Percentiles rank a stretch among this genome's conserved stretches.
These are phyloP conservation scores for Globisporangium canariense DNA, from an alignment of 352 stramenopile genomes.

Conservation along the genomic window DNA sequence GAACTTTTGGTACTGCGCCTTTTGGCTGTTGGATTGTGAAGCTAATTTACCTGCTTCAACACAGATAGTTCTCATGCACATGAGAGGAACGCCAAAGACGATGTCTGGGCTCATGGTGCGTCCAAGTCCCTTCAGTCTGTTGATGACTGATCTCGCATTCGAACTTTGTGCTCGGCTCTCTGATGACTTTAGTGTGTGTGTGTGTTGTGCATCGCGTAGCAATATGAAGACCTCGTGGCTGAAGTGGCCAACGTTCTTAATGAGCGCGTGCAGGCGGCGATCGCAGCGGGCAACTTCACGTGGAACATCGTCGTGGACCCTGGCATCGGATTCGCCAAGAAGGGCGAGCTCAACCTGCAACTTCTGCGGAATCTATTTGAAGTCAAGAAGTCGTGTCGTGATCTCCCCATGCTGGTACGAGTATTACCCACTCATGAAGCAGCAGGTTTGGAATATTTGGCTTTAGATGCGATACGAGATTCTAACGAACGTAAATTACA, in stretches of 20 bases:
- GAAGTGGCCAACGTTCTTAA: slow-evolving; percentile 86
- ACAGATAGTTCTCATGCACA: slow-evolving; percentile 97
- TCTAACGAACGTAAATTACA: neutral
- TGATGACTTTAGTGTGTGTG: neutral
- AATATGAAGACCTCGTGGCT: slow-evolving; percentile 89
- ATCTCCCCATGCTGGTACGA: slow-evolving; percentile 52
- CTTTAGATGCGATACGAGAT: neutral
- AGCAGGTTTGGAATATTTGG: neutral
- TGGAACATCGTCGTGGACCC: slow-evolving; percentile 97
- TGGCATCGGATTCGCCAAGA: slow-evolving; percentile 98
- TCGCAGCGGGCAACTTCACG: slow-evolving; percentile 82
- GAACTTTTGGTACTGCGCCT: neutral
- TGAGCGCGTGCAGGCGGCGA: slow-evolving; percentile 66
- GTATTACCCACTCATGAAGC: neutral
- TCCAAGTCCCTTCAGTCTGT: neutral
- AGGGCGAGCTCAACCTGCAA: slow-evolving; percentile 86
- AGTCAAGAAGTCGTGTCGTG: slow-evolving; percentile 44
- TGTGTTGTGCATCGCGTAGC: slow-evolving; percentile 26
- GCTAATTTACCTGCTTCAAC: too few relatives aligned
- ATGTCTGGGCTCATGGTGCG: slow-evolving; percentile 89
- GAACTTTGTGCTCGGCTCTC: neutral
- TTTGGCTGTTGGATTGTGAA: neutral
- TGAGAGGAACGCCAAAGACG: slow-evolving; percentile 94
- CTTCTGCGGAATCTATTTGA: slow-evolving; percentile 81
- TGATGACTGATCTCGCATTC: neutral